phyloP scores from a whole-genome alignment of 2,329 filamentous ascomycete species.

The Diaporthe ampelina region DNA sequence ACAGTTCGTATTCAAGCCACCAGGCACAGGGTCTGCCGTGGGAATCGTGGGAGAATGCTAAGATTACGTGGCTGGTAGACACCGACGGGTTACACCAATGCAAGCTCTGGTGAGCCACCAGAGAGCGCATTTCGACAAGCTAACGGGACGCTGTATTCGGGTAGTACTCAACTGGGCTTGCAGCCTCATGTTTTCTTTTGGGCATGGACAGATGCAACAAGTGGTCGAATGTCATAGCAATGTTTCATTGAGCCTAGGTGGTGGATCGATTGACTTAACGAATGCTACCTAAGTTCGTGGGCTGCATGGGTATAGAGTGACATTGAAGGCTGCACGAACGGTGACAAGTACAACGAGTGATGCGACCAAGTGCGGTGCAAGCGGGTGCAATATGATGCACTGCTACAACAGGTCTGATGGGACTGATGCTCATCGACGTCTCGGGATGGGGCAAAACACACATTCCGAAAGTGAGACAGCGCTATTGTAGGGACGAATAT shows the following conservation, averaged over 20 bases:
- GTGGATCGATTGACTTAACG: slow-evolving; percentile 9
- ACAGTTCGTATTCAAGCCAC: too few relatives aligned
- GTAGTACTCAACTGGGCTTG: neutral
- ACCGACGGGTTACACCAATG: neutral
- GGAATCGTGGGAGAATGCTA: neutral
- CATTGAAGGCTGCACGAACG: neutral
- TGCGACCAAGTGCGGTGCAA: neutral
- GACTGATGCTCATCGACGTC: slow-evolving; percentile 3
- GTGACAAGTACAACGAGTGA: neutral
- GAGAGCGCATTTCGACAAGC: neutral
- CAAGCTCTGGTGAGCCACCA: neutral
- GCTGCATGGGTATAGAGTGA: slow-evolving; percentile 11
- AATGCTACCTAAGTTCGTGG: slow-evolving; percentile 24
- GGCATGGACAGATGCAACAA: neutral
- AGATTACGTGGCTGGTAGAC: neutral
- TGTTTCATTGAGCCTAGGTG: slow-evolving; percentile 21
- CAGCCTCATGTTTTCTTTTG: neutral
- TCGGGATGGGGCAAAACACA: slow-evolving; percentile 11
- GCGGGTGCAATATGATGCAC: neutral
- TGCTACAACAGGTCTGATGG: neutral
- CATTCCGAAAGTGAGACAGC: slow-evolving; percentile 5
- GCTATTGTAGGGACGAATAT: neutral
- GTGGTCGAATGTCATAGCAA: neutral
- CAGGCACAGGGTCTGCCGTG: neutral
- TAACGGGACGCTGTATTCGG: neutral